phyloP scores from a whole-genome alignment of 495 filamentous ascomycete species.

The Endocarpon pusillum region DNA sequence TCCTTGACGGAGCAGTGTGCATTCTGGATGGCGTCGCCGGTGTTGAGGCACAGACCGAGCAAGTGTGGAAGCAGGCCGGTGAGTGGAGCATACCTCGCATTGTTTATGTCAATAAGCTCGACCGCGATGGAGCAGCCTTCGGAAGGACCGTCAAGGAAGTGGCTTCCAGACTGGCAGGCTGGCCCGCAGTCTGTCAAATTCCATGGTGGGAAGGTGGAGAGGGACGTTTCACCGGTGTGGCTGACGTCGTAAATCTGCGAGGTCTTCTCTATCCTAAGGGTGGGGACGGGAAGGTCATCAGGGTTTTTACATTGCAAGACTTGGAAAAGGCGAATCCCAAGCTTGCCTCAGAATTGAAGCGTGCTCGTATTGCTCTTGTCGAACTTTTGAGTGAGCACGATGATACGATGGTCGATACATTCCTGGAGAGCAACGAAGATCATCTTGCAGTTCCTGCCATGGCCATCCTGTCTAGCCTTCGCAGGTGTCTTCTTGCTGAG shows the following conservation, averaged over 20 bases:
- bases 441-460: slow-evolving; percentile 43
- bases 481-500: slow-evolving; percentile 42
- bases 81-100: slow-evolving; percentile 73
- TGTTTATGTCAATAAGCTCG: slow-evolving; percentile 89
- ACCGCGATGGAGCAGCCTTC: slow-evolving; percentile 87
- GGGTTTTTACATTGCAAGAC: slow-evolving; percentile 29
- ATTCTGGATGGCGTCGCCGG: slow-evolving; percentile 94
- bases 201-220: slow-evolving; percentile 72
- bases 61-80: slow-evolving; percentile 86
- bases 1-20: slow-evolving; percentile 88
- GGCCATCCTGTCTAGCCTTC: slow-evolving; percentile 55
- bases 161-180: slow-evolving; percentile 57
- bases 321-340: slow-evolving; percentile 32
- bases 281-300: slow-evolving; percentile 47
- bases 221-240: slow-evolving; percentile 61
- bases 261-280: slow-evolving; percentile 38
- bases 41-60: slow-evolving; percentile 94
- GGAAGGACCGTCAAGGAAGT: slow-evolving; percentile 72
- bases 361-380: slow-evolving; percentile 59
- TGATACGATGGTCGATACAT: slow-evolving; percentile 67
- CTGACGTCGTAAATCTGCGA: slow-evolving; percentile 54
- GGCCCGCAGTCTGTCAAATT: slow-evolving; percentile 85
- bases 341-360: slow-evolving; percentile 52
- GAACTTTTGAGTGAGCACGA: slow-evolving; percentile 79
- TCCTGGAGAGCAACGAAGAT: slow-evolving; percentile 59